Percentiles rank a stretch among this genome's conserved stretches.
Conservation (phyloP, 306 rosid species). For the Senna tora region DNA sequence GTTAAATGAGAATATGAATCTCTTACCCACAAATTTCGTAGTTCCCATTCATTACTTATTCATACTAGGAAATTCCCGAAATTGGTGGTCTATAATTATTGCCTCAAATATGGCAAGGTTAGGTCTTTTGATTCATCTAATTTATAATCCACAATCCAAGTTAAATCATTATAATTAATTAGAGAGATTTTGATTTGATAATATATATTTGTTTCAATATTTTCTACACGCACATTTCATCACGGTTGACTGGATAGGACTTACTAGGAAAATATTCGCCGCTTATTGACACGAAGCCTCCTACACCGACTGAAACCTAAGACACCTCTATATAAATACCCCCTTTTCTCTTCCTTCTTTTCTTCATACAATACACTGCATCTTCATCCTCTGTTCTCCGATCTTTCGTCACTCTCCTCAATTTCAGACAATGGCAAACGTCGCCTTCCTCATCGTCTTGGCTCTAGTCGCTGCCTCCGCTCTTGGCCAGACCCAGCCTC, state of each 20-base stretch:
- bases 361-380: background rate
- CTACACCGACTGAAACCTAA: conserved; percentile 13
- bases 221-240: background rate
- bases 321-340: background rate
- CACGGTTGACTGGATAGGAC: conserved; percentile 36
- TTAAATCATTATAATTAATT: no score
- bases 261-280: background rate
- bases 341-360: background rate
- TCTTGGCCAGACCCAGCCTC: conserved; percentile 47
- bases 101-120: background rate
- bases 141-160: no score
- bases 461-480: conserved; percentile 48
- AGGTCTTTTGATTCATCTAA: no score
- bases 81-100: background rate
- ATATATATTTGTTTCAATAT: no score
- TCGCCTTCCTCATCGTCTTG: conserved; percentile 37
- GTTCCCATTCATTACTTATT: background rate
- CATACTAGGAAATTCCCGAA: background rate
- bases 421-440: conserved; percentile 55
- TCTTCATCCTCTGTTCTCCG: background rate
- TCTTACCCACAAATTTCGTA: background rate
- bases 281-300: background rate
- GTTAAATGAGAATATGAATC: background rate
- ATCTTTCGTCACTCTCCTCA: background rate
- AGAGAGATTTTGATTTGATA: background rate